A percentile compares a stretch with the other conserved stretches of the same genome.
These are phyloP conservation scores for Brettanomyces naardenensis DNA, from an alignment of 805 yeast genomes.

Conservation along the genomic window DNA sequence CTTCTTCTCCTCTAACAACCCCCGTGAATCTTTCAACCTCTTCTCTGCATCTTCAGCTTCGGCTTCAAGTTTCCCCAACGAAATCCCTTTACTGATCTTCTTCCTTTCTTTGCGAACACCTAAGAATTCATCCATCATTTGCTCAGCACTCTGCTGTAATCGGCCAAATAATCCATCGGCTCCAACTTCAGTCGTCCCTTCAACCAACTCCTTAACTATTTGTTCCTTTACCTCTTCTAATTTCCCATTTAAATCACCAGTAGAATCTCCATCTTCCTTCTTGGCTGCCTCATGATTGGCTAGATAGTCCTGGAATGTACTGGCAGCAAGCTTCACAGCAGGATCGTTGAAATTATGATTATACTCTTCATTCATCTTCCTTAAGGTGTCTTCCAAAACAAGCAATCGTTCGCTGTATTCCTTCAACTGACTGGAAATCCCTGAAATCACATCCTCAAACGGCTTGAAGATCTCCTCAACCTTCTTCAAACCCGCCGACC, in stretches of 20 bases:
- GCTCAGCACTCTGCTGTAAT: neutral
- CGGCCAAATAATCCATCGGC: neutral
- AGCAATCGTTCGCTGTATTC: conserved; percentile 1
- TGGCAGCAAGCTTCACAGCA: conserved; percentile 71
- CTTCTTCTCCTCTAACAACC: conserved; percentile 8
- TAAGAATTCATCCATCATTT: conserved; percentile 1
- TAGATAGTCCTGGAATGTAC: conserved; percentile 39
- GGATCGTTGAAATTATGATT: conserved; percentile 82
- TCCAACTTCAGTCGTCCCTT: too few relatives aligned
- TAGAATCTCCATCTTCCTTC: neutral
- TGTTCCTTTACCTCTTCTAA: neutral
- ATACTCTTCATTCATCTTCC: conserved; percentile 46
- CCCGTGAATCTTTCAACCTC: conserved; percentile 17
- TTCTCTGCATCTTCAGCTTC: conserved; percentile 18
- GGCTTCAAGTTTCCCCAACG: neutral
- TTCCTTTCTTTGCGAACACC: conserved; percentile 6
- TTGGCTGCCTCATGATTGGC: conserved; percentile 28
- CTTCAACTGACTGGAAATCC: neutral
- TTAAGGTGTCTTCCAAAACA: conserved; percentile 40
- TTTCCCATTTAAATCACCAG: neutral
- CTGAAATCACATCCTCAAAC: neutral
- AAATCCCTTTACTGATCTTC: neutral
- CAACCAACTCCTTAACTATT: neutral
- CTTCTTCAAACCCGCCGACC: neutral
- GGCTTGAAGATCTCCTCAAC: neutral